Conservation (phyloP, 2,329 filamentous ascomycete species). For the Ascosphaera pollenicola region DNA sequence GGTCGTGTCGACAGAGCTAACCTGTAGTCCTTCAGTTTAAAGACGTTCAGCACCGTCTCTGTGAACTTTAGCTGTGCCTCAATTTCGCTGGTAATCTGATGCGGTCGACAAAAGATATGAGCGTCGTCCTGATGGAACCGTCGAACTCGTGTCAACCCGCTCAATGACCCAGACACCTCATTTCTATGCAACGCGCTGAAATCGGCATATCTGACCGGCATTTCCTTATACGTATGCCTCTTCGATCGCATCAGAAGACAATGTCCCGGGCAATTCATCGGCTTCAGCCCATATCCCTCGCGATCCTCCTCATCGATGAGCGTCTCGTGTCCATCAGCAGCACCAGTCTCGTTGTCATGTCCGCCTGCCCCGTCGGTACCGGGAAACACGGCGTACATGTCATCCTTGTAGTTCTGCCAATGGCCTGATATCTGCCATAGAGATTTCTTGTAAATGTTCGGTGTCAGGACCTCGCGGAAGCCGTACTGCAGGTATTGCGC, state of each 20-base stretch:
- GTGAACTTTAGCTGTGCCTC: conserved; percentile 53
- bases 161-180: conserved; percentile 60
- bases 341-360: conserved; percentile 13
- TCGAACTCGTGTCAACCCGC: conserved; percentile 61
- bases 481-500: conserved; percentile 69
- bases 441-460: conserved; percentile 75
- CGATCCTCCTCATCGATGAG: conserved; percentile 9
- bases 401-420: conserved; percentile 72
- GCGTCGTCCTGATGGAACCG: conserved; percentile 82
- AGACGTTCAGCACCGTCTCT: conserved; percentile 44
- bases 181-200: conserved; percentile 77
- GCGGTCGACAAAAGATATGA: conserved; percentile 69
- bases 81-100: conserved; percentile 56
- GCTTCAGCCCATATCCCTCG: conserved; percentile 54
- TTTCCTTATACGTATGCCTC: conserved; percentile 52
- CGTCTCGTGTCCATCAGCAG: conserved; percentile 23
- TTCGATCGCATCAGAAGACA: conserved; percentile 62
- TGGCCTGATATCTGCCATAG: conserved; percentile 74
- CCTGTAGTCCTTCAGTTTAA: conserved; percentile 50
- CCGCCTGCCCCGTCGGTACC: not conserved
- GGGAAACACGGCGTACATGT: conserved; percentile 58
- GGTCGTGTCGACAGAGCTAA: conserved; percentile 62
- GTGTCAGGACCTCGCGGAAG: conserved; percentile 73
- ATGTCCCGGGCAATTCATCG: conserved; percentile 85
- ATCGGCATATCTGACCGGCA: conserved; percentile 68